Evolutionary conservation across 306 rosid genomes (phyloP).

Genomic region (Cercis canadensis): DNA sequence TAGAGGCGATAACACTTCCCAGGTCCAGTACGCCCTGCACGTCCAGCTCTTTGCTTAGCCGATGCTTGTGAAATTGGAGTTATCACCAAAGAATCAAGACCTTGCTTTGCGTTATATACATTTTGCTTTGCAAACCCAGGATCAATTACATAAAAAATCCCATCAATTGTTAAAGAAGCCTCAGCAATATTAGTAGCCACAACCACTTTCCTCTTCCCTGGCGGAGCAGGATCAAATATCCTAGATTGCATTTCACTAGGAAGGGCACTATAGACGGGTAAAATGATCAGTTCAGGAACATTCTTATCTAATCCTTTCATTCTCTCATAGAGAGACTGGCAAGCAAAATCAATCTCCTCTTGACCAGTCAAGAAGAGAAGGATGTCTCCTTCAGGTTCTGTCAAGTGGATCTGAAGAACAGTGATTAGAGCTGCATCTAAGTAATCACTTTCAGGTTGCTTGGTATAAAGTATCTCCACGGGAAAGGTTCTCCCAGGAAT

Average conservation of each 20-base stretch:
- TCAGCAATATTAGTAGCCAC: conserved; percentile 95
- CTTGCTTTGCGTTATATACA: conserved; percentile 61
- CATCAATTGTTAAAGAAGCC: conserved; percentile 92
- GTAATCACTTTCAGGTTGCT: conserved; percentile 86
- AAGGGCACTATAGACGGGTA: conserved; percentile 85
- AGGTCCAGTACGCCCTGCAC: conserved; percentile 65
- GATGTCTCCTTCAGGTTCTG: conserved; percentile 89
- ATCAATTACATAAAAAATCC: conserved; percentile 81
- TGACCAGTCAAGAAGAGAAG: conserved; percentile 95
- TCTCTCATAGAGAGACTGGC: conserved; percentile 84
- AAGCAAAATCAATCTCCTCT: conserved; percentile 90
- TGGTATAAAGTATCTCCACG: conserved; percentile 75
- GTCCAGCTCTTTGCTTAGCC: conserved; percentile 63
- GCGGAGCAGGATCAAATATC: conserved; percentile 89
- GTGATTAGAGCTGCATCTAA: conserved; percentile 80
- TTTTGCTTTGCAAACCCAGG: conserved; percentile 93
- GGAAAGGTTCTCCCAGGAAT: conserved; percentile 93
- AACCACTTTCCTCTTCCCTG: conserved; percentile 87
- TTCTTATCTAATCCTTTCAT: conserved; percentile 80
- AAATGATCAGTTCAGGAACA: conserved; percentile 79
- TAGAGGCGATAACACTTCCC: conserved; percentile 65
- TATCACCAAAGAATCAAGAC: conserved; percentile 55
- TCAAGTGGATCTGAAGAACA: conserved; percentile 82
- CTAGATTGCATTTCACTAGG: conserved; percentile 88
- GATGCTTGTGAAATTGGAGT: conserved; percentile 68